Evolutionary conservation across 768 basidiomycete species (phyloP).

Genomic region (Suillus spraguei): DNA sequence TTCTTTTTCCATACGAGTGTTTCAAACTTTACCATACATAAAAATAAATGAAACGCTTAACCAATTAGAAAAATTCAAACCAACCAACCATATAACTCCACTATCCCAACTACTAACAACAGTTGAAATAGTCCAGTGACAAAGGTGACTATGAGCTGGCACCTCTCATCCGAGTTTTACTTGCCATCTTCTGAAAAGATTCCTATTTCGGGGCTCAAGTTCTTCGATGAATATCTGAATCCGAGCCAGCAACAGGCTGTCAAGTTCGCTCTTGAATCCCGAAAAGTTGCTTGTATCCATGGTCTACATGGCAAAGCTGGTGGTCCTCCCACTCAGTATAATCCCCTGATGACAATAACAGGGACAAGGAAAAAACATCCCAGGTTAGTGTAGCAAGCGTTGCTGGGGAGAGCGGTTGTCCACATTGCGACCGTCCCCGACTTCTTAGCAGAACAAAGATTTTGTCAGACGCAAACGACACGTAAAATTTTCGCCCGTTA

Average conservation of each 20-base stretch:
- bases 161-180: constrained; percentile 65
- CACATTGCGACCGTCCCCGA: too few species aligned
- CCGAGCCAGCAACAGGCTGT: constrained; percentile 84
- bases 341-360: constrained; percentile 22
- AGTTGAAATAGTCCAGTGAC: constrained; percentile 36
- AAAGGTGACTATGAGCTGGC: constrained; percentile 47
- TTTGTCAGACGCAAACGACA: too few species aligned
- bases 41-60: constrained; percentile 89
- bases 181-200: constrained; percentile 53
- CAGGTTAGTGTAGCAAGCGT: too few species aligned
- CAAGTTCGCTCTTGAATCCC: constrained; percentile 75
- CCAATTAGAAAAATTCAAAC: constrained; percentile 59
- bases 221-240: constrained; percentile 81
- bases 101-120: not conserved
- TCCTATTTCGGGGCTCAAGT: constrained; percentile 48
- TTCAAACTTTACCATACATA: not conserved
- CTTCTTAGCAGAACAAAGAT: too few species aligned
- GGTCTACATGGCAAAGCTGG: constrained; percentile 84
- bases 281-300: constrained; percentile 90
- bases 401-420: too few species aligned
- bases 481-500: too few species aligned
- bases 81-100: too few species aligned
- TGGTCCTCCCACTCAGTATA: not conserved
- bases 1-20: not conserved
- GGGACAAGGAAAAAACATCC: constrained; percentile 80